These are phyloP conservation scores for Arthrocladium fulminans DNA, from an alignment of 2,329 filamentous ascomycete species.

Conservation along the genomic window DNA sequence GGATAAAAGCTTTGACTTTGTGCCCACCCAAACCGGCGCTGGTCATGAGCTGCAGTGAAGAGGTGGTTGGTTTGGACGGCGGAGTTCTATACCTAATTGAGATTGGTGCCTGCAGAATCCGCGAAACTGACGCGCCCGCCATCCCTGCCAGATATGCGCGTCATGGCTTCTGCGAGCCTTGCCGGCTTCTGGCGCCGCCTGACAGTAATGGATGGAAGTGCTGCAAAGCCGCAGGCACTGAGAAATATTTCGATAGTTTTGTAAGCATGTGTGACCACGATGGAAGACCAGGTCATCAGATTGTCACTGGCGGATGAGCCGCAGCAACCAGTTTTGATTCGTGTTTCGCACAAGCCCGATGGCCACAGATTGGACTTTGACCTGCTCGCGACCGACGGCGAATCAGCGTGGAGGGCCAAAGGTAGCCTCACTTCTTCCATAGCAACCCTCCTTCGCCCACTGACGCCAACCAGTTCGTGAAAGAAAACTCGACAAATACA, in stretches of 20 bases:
- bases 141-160: neutral
- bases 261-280: neutral
- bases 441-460: constrained; percentile 4
- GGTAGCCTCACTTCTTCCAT: constrained; percentile 27
- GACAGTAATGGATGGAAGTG: neutral
- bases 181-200: neutral
- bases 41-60: neutral
- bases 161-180: neutral
- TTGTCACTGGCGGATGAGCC: constrained; percentile 38
- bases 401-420: constrained; percentile 43
- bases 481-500: constrained; percentile 29
- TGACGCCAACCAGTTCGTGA: constrained; percentile 28
- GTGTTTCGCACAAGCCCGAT: constrained; percentile 33
- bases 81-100: neutral
- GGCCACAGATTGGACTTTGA: constrained; percentile 40
- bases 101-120: neutral
- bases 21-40: neutral
- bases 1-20: constrained; percentile 5
- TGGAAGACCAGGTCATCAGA: constrained; percentile 5
- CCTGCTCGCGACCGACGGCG: constrained; percentile 51
- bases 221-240: neutral
- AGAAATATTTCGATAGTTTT: neutral
- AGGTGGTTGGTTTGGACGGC: constrained; percentile 3
- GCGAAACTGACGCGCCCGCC: neutral
- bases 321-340: constrained; percentile 40